These are phyloP conservation scores for Kregervanrija fluxuum DNA, from an alignment of 805 yeast genomes.

Conservation along the genomic window DNA sequence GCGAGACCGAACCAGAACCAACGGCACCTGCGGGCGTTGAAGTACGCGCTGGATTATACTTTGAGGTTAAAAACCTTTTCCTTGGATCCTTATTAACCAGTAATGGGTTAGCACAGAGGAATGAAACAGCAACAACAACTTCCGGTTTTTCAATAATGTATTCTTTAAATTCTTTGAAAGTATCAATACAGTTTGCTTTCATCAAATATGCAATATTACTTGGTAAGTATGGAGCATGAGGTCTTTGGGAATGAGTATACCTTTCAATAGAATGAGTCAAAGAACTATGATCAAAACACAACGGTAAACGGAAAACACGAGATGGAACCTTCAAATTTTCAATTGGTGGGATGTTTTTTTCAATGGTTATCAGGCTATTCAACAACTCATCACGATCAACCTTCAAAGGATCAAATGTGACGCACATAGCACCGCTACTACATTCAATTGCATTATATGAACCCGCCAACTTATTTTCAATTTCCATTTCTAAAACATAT, in stretches of 20 bases:
- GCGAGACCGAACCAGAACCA: slow-evolving; percentile 25
- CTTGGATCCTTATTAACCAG: slow-evolving; percentile 28
- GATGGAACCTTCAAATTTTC: slow-evolving; percentile 22
- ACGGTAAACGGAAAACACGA: slow-evolving; percentile 18
- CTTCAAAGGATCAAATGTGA: slow-evolving; percentile 17
- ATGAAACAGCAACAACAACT: slow-evolving; percentile 24
- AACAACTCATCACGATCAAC: slow-evolving; percentile 12
- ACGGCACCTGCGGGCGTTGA: slow-evolving; percentile 26
- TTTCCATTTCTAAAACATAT: slow-evolving; percentile 16
- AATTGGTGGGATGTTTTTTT: slow-evolving; percentile 20
- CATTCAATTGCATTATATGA: slow-evolving; percentile 16
- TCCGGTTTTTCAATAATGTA: slow-evolving; percentile 19
- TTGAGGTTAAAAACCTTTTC: slow-evolving; percentile 20
- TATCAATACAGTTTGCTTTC: slow-evolving; percentile 22
- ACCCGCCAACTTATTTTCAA: slow-evolving; percentile 7
- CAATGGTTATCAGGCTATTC: slow-evolving; percentile 14
- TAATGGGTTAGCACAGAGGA: slow-evolving; percentile 25
- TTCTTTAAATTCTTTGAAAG: slow-evolving; percentile 20
- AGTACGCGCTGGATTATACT: slow-evolving; percentile 28
- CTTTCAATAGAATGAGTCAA: slow-evolving; percentile 20
- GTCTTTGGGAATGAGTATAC: slow-evolving; percentile 24
- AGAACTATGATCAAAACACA: slow-evolving; percentile 21
- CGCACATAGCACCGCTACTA: slow-evolving; percentile 20
- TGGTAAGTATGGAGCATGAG: slow-evolving; percentile 27
- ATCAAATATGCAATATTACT: slow-evolving; percentile 21